phyloP scores from a whole-genome alignment of 139 green algal genomes.

The Chlorella sp. region DNA sequence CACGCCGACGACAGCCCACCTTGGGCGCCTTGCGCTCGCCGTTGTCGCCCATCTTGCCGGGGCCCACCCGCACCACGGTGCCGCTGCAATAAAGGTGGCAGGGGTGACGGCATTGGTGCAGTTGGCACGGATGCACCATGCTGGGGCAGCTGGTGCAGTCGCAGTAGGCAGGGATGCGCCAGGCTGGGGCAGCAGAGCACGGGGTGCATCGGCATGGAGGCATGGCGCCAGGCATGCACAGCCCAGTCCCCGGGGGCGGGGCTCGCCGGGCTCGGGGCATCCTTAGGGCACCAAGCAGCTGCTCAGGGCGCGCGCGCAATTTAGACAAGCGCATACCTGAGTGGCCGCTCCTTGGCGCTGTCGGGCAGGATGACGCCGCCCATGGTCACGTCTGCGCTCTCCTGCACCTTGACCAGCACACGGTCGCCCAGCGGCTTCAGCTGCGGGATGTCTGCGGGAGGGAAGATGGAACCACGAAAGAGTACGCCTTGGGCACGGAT shows the following conservation, averaged over 20 bases:
- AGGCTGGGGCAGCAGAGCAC: too few species aligned
- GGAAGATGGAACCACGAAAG: background rate
- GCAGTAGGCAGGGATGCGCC: too few species aligned
- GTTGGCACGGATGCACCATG: background rate
- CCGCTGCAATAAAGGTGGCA: constrained; percentile 25
- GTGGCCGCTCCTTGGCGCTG: constrained; percentile 85
- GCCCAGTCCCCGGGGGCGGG: too few species aligned
- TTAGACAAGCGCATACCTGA: constrained; percentile 57
- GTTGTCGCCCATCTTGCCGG: constrained; percentile 75
- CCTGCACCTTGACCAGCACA: constrained; percentile 88
- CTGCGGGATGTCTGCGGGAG: constrained; percentile 85
- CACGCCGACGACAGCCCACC: constrained; percentile 29
- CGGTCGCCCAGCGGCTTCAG: constrained; percentile 87
- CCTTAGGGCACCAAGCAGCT: too few species aligned
- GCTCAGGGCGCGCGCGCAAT: too few species aligned
- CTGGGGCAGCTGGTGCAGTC: too few species aligned
- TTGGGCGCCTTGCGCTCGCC: constrained; percentile 64
- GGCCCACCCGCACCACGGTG: constrained; percentile 66
- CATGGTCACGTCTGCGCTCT: constrained; percentile 76
- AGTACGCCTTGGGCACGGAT: too few species aligned
- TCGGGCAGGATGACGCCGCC: constrained; percentile 94
- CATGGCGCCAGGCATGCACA: too few species aligned
- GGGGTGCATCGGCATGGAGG: too few species aligned
- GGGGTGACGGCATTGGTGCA: background rate
- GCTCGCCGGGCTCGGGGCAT: too few species aligned